Conservation (phyloP, 805 yeast genomes). For the Grigorovia jiainica region DNA sequence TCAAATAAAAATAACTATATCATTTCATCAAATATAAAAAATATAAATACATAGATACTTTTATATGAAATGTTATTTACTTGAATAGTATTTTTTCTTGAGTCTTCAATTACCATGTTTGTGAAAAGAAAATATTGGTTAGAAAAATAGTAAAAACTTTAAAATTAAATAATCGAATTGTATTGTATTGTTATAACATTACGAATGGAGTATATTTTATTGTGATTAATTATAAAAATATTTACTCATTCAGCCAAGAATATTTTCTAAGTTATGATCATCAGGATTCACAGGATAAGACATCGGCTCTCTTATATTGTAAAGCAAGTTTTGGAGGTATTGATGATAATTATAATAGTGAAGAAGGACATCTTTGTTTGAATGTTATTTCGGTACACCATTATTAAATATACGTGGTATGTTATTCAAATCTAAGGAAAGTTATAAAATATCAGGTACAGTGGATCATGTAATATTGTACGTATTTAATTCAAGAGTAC, state of each 20-base stretch:
- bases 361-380: slow-evolving; percentile 7
- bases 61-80: too few relatives aligned
- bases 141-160: too few relatives aligned
- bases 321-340: too few relatives aligned
- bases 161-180: too few relatives aligned
- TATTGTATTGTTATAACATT: slow-evolving; percentile 21
- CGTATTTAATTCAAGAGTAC: slow-evolving; percentile 1
- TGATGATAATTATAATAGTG: slow-evolving; percentile 7
- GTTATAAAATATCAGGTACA: slow-evolving; percentile 4
- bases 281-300: slow-evolving; percentile 11
- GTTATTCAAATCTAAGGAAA: slow-evolving; percentile 15
- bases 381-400: slow-evolving; percentile 15
- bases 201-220: slow-evolving; percentile 17
- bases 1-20: too few relatives aligned
- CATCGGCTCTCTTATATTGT: slow-evolving; percentile 3
- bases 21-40: too few relatives aligned
- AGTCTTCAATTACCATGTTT: too few relatives aligned
- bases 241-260: slow-evolving; percentile 24
- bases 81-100: too few relatives aligned
- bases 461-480: slow-evolving; percentile 12
- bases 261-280: slow-evolving; percentile 20
- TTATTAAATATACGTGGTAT: slow-evolving; percentile 14
- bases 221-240: slow-evolving; percentile 20
- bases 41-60: too few relatives aligned
- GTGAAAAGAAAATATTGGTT: too few relatives aligned